Evolutionary conservation across 139 green algal genomes (phyloP), one percentile per base, ranked within the genome.

Genomic region (Limnomonas spitsbergensis): DNA sequence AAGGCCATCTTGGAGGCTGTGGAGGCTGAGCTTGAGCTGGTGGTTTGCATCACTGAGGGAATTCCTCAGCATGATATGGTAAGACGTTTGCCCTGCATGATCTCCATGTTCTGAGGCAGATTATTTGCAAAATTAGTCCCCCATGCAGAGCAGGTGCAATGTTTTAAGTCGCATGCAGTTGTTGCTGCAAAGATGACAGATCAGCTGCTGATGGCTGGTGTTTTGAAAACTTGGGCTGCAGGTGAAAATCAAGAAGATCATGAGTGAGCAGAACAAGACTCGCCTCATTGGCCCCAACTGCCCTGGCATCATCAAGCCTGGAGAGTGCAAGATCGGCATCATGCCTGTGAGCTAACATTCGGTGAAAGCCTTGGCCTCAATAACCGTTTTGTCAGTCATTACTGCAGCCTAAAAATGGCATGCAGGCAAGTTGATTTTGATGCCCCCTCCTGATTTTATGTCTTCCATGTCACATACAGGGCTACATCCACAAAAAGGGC

Each of bases 291-390:
- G 96, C 0, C 96, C 96, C 78, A 99, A 99, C 84, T 99, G 96
- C 87, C 96, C 96, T 0, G 96, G 96, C 69, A 97, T 97, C 86
- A 97, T 98, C 89, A 97, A 97, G 88, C 96, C 96, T 31, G 96
- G 94, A 2, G 96, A 98, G 81, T 99, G 95, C 89, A 99, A 99
- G 87, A 98, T 99, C 47, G 96, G 96, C 38, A 99, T 99, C 90
- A 98, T 98, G 94, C 94, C 94, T 53, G 90, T 93, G 52, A 81
- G 85, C 36, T 3, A 26, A 24, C 47, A 61, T 61, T 61, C 20
- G 14, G 14, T n/a, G n/a, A n/a, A n/a, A n/a, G n/a, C n/a, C 56
- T 35, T 69, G 32, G 7, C 54, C 7, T 20, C 61, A 20, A 38
- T 35, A 20, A 35, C 61, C 7, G n/a, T 61, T 61, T 32, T 61